Conservation (phyloP, 306 rosid species). For the Quercus agrifolia region DNA sequence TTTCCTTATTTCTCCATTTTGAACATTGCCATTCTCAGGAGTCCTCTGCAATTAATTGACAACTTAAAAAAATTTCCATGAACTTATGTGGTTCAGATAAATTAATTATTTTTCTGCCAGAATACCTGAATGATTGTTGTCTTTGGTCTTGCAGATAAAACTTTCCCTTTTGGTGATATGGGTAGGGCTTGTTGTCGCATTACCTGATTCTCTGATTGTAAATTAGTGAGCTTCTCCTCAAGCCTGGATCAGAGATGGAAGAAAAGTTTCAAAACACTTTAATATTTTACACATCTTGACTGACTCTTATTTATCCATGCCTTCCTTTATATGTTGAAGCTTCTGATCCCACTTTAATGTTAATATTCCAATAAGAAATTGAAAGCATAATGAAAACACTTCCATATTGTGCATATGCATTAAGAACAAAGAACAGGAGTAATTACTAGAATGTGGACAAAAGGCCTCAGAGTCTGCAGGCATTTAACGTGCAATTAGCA, state of each 20-base stretch:
- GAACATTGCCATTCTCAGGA: conserved; percentile 82
- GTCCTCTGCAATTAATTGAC: conserved; percentile 67
- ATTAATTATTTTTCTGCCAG: neutral
- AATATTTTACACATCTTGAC: neutral
- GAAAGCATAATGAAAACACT: too few species aligned
- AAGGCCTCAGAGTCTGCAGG: too few species aligned
- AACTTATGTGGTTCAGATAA: neutral
- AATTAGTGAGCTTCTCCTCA: conserved; percentile 91
- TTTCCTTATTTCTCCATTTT: conserved; percentile 69
- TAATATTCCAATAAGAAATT: too few species aligned
- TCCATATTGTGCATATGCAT: too few species aligned
- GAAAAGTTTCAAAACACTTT: conserved; percentile 1
- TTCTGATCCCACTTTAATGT: too few species aligned
- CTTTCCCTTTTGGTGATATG: conserved; percentile 82
- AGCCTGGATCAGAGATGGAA: conserved; percentile 50
- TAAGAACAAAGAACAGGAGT: too few species aligned
- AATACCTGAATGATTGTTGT: conserved; percentile 86
- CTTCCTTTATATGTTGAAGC: too few species aligned
- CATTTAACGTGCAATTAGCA: too few species aligned
- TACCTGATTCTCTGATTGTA: conserved; percentile 98
- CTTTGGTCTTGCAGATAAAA: conserved; percentile 76
- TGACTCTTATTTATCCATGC: neutral
- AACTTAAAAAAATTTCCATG: conserved; percentile 21
- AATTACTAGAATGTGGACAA: too few species aligned
- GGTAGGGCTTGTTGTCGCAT: conserved; percentile 99